phyloP scores from a whole-genome alignment of 495 filamentous ascomycete species.

The Aspergillus bridgeri region DNA sequence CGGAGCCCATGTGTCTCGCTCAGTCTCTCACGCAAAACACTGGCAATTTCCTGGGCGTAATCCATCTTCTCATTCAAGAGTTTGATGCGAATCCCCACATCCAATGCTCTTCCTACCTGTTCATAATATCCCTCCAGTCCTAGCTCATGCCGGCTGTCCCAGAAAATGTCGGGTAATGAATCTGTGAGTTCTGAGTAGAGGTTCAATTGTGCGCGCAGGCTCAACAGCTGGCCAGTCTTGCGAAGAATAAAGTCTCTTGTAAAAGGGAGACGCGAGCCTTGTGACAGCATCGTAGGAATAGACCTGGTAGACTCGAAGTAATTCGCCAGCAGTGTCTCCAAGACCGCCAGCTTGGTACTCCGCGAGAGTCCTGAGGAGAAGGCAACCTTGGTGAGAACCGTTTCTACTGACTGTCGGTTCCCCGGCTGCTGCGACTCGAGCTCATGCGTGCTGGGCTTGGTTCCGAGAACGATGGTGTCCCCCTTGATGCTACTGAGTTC shows the following conservation, averaged over 20 bases:
- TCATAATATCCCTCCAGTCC: conserved; percentile 91
- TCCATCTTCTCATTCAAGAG: conserved; percentile 95
- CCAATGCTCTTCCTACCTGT: conserved; percentile 82
- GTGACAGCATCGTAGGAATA: conserved; percentile 72
- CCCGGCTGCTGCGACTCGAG: conserved; percentile 11
- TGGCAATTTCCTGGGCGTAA: conserved; percentile 93
- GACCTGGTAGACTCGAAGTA: conserved; percentile 81
- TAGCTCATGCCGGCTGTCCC: conserved; percentile 87
- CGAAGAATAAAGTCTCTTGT: conserved; percentile 76
- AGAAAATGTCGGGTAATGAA: conserved; percentile 92
- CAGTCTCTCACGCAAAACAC: conserved; percentile 78
- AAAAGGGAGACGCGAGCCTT: conserved; percentile 62
- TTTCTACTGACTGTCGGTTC: conserved; percentile 55
- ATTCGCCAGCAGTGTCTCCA: conserved; percentile 75
- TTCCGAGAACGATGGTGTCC: conserved; percentile 87
- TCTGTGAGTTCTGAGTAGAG: conserved; percentile 97
- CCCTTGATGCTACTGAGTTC: conserved; percentile 79
- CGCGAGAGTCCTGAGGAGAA: conserved; percentile 95
- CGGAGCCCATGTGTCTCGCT: conserved; percentile 85
- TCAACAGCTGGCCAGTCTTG: conserved; percentile 91
- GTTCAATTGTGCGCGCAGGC: conserved; percentile 87
- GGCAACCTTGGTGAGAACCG: conserved; percentile 86
- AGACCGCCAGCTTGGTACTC: conserved; percentile 91
- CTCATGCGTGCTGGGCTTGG: conserved; percentile 42
- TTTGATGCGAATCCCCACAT: conserved; percentile 90